Evolutionary conservation across 2,329 filamentous ascomycete species (phyloP).

Genomic region (Fusarium secorum): DNA sequence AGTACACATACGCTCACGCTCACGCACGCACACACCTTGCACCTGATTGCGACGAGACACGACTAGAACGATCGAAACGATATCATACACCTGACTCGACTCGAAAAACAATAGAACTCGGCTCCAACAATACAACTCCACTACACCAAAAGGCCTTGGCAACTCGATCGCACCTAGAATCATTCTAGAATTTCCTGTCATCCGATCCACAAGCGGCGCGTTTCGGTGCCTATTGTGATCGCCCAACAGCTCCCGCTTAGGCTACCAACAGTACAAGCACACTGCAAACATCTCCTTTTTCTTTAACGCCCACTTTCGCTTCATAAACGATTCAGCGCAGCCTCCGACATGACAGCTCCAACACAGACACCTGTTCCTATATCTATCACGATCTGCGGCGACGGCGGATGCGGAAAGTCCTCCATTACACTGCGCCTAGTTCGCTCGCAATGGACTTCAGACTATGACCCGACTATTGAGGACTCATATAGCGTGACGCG

Average conservation of each 20-base stretch:
- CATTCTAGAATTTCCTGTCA: slow-evolving; percentile 20
- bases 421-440: slow-evolving; percentile 86
- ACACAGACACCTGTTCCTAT: slow-evolving; percentile 60
- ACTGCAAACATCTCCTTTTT: background rate
- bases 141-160: background rate
- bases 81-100: background rate
- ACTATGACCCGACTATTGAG: slow-evolving; percentile 83
- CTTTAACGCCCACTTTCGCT: background rate
- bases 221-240: slow-evolving; percentile 17
- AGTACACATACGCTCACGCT: background rate
- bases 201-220: slow-evolving; percentile 26
- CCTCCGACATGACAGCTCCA: slow-evolving; percentile 30
- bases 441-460: slow-evolving; percentile 82
- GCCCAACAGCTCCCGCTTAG: slow-evolving; percentile 13
- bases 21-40: background rate
- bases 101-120: background rate
- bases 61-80: slow-evolving; percentile 27
- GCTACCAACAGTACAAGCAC: background rate
- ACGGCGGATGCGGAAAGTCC: slow-evolving; percentile 85
- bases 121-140: background rate
- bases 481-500: slow-evolving; percentile 87
- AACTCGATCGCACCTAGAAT: slow-evolving; percentile 16
- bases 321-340: background rate
- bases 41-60: slow-evolving; percentile 17
- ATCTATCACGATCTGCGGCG: slow-evolving; percentile 84